Conservation (phyloP, 75 land plant species). For the Cupressus sempervirens region DNA sequence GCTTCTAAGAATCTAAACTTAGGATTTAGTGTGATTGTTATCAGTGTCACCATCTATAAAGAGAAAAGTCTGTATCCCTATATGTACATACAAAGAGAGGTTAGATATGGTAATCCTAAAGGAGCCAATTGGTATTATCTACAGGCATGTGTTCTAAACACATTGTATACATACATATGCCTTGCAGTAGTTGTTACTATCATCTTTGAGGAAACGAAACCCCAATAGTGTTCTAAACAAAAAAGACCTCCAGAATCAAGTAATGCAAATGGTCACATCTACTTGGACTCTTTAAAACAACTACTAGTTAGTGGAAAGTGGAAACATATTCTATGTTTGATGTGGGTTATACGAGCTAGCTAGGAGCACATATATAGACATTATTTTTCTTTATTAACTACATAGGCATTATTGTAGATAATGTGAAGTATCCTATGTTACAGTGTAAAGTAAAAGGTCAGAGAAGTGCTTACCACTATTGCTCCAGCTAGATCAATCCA, state of each 20-base stretch:
- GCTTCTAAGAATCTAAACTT: background rate
- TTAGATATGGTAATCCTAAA: background rate
- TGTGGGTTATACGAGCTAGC: background rate
- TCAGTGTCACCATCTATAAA: background rate
- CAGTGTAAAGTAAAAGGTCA: background rate
- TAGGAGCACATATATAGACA: background rate
- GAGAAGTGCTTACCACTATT: constrained; percentile 36
- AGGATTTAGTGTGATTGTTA: background rate
- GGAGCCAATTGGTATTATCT: background rate
- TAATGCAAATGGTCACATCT: background rate
- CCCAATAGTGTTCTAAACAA: background rate
- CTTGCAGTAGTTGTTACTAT: background rate
- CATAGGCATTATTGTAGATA: background rate
- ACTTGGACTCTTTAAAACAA: background rate
- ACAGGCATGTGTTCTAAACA: background rate
- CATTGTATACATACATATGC: background rate
- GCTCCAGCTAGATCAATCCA: constrained; percentile 94
- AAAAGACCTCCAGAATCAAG: background rate
- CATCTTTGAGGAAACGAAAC: background rate
- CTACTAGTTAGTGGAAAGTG: background rate
- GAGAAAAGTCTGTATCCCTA: background rate
- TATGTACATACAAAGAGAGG: background rate
- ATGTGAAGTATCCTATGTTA: background rate
- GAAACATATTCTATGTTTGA: background rate
- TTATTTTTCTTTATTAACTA: background rate